Evolutionary conservation across 148 eudicot genomes (phyloP), one percentile per base, ranked within the genome.

Genomic region (Chenopodium album): DNA sequence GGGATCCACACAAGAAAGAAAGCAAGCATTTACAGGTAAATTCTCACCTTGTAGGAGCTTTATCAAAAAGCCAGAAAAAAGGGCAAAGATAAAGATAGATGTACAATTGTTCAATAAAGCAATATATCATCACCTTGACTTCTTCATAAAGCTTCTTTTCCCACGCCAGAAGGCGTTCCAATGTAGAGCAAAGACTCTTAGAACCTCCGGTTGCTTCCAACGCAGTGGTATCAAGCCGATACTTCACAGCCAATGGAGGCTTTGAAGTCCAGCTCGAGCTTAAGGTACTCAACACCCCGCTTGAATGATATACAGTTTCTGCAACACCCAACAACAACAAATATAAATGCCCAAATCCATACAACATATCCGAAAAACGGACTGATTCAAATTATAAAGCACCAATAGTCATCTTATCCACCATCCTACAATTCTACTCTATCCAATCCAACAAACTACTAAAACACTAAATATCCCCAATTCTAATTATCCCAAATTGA

Each of bases 281-380:
- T 88, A 96, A 84, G 82, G 82, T 96, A 84, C 93, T 94, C 67
- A 96, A 89, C 79, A 96, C 87, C 63, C 99, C 98, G 83, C 94
- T 94, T 8, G 99, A 96, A 87, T 96, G 99, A 86, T 96, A 94
- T 31, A 96, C 95, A 26, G 98, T 96, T 87, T 94, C 99, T 96
- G 86, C 84, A 87, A 82, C 78, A 81, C 65, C 65, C 79, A 74
- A 46, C 5, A 19, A 79, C 54, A 78, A 10, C 68, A 72, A 7
- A 20, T 78, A 17, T 11, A 68, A 78, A 67, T 4, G 2, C 68
- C 64, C 47, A 76, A 22, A 67, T 65, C 12, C 73, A 16, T 5
- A 26, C 23, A 50, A 13, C 34, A 20, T 28, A 32, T 34, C 75
- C 2, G 19, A 69, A 14, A 14, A 32, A 22, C 4, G 5, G 20